These are phyloP conservation scores for Boletus subcaerulescens DNA, from an alignment of 768 basidiomycete species.

Conservation along the genomic window DNA sequence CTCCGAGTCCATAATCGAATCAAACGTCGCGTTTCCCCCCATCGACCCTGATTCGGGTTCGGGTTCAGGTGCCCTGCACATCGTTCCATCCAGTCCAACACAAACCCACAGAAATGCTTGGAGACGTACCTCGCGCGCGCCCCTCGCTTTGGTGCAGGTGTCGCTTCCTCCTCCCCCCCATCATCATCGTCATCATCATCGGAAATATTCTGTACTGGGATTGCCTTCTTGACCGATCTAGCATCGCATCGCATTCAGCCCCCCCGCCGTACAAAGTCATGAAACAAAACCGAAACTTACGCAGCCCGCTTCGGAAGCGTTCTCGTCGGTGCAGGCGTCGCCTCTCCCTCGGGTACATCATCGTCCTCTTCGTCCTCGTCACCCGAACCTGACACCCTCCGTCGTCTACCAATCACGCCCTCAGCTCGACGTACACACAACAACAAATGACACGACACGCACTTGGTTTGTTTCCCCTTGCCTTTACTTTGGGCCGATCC, in stretches of 20 bases:
- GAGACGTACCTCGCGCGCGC: conserved; percentile 10
- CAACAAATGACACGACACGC: conserved; percentile 13
- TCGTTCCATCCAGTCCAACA: not conserved
- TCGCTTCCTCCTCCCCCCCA: conserved; percentile 40
- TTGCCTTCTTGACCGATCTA: conserved; percentile 41
- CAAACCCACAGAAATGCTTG: not conserved
- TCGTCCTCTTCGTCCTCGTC: conserved; percentile 47
- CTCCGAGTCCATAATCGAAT: conserved; percentile 55
- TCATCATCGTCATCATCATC: not conserved
- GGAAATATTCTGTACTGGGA: conserved; percentile 22
- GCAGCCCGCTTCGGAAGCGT: conserved; percentile 55
- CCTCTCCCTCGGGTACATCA: conserved; percentile 27
- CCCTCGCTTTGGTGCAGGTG: conserved; percentile 30
- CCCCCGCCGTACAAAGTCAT: not conserved
- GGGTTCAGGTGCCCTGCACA: conserved; percentile 4
- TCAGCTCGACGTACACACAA: not conserved
- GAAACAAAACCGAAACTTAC: conserved; percentile 15
- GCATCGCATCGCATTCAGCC: not conserved
- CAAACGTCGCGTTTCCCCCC: conserved; percentile 24
- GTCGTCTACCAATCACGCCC: conserved; percentile 38
- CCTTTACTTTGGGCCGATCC: conserved; percentile 28
- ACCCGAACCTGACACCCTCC: conserved; percentile 52
- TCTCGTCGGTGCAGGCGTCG: conserved; percentile 42
- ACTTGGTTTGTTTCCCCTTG: conserved; percentile 42
- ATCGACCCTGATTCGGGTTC: conserved; percentile 1